Conservation (phyloP, 768 basidiomycete genomes). For the Auricularia cornea region DNA sequence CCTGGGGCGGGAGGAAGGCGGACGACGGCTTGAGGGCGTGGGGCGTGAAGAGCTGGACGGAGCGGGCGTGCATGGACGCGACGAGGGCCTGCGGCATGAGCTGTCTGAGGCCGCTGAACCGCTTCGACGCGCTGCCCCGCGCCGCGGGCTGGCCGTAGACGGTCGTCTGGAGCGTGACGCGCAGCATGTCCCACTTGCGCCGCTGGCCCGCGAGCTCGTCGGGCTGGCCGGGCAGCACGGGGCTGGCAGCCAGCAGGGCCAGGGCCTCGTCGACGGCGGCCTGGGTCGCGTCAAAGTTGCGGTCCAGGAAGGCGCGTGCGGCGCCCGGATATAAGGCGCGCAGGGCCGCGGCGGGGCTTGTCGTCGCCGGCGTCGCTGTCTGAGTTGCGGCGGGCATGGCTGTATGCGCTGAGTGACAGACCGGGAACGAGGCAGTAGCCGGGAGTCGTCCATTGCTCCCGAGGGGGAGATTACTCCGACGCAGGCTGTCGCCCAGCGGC, state of each 20-base stretch:
- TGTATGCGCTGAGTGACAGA: neutral
- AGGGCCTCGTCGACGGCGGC: constrained; percentile 64
- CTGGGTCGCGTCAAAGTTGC: constrained; percentile 58
- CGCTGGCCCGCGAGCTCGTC: constrained; percentile 37
- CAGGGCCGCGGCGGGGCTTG: constrained; percentile 30
- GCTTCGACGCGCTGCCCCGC: constrained; percentile 39
- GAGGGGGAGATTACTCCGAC: too few species aligned
- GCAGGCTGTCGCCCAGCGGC: too few species aligned
- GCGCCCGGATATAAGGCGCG: constrained; percentile 71
- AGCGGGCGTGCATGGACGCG: constrained; percentile 50
- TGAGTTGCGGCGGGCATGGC: neutral
- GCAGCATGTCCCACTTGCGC: constrained; percentile 80
- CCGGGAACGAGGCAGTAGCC: neutral
- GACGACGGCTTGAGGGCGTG: constrained; percentile 32
- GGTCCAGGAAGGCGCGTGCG: constrained; percentile 68
- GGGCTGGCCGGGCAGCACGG: constrained; percentile 32
- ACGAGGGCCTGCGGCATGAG: constrained; percentile 55
- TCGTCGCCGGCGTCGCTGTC: neutral
- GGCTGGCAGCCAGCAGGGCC: constrained; percentile 32
- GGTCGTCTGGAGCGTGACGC: constrained; percentile 74
- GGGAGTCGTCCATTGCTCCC: too few species aligned
- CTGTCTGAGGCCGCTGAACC: constrained; percentile 15
- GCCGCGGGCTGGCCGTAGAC: constrained; percentile 49
- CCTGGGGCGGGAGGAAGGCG: constrained; percentile 57
- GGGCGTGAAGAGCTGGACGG: constrained; percentile 61